phyloP scores from a whole-genome alignment of 331 rosid genomes.

The Malus hybrid region DNA sequence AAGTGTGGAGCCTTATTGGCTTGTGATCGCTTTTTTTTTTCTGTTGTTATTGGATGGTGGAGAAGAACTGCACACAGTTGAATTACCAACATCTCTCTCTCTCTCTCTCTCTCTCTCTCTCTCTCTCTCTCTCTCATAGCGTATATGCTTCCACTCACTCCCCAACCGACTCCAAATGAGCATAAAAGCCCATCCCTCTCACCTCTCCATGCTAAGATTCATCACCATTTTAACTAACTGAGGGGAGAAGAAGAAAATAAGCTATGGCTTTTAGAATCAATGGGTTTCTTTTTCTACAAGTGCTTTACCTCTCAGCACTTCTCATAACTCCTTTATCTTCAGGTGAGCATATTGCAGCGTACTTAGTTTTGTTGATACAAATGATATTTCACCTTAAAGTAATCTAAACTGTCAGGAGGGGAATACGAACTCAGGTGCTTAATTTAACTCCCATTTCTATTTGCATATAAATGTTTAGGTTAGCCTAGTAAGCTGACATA shows the following conservation, averaged over 20 bases:
- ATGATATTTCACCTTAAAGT: too few species aligned
- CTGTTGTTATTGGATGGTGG: conserved; percentile 39
- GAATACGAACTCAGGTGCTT: neutral
- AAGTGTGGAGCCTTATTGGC: too few species aligned
- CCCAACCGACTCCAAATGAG: conserved; percentile 6
- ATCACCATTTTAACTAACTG: neutral
- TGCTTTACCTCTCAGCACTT: conserved; percentile 26
- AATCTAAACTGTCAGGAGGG: too few species aligned
- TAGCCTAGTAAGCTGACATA: neutral
- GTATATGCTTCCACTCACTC: neutral
- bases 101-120: neutral
- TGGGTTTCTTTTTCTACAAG: conserved; percentile 10
- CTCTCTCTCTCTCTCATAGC: neutral
- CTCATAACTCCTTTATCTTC: conserved; percentile 46
- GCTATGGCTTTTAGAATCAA: conserved; percentile 47
- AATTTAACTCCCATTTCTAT: neutral
- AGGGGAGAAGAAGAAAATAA: neutral
- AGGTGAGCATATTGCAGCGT: conserved; percentile 20
- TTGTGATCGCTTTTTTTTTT: too few species aligned
- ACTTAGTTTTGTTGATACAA: too few species aligned
- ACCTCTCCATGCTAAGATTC: neutral
- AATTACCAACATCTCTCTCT: neutral
- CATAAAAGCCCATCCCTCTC: conserved; percentile 5
- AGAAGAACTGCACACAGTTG: neutral
- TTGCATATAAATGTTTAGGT: neutral